Conservation (phyloP, 1,284 basidiomycete genomes). For the Leccinum griseonigrum region DNA sequence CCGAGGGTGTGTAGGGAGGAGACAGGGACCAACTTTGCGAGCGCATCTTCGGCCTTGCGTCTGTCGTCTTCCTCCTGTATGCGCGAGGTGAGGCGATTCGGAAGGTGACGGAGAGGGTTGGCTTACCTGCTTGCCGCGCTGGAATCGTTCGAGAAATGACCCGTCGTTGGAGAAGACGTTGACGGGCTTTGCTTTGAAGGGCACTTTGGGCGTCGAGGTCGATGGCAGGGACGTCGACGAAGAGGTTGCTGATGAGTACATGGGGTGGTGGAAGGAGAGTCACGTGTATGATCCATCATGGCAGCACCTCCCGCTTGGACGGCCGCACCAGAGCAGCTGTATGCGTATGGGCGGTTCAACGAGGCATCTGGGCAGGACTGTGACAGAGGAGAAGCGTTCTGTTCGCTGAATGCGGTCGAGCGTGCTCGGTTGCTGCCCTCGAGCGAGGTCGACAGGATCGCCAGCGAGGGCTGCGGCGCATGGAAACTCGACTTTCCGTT, state of each 20-base stretch:
- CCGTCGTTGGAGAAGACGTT: constrained; percentile 62
- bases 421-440: constrained; percentile 42
- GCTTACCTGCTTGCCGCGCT: constrained; percentile 49
- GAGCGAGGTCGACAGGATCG: constrained; percentile 46
- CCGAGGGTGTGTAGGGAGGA: neutral
- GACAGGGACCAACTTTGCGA: constrained; percentile 40
- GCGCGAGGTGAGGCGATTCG: neutral
- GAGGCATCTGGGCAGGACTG: constrained; percentile 55
- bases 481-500: constrained; percentile 46
- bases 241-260: constrained; percentile 14
- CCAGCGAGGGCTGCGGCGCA: constrained; percentile 41
- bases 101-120: neutral
- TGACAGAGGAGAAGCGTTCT: constrained; percentile 49
- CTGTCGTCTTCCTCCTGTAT: constrained; percentile 57
- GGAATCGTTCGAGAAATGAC: constrained; percentile 57
- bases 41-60: constrained; percentile 48
- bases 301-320: constrained; percentile 43
- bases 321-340: constrained; percentile 45
- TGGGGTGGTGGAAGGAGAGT: constrained; percentile 6
- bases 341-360: constrained; percentile 45
- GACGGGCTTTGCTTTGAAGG: constrained; percentile 42
- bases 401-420: constrained; percentile 36
- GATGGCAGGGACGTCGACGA: constrained; percentile 17
- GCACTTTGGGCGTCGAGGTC: constrained; percentile 4
- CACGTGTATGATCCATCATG: constrained; percentile 6